These are phyloP conservation scores for Tuber magnatum DNA, from an alignment of 495 filamentous ascomycete species.

Conservation along the genomic window DNA sequence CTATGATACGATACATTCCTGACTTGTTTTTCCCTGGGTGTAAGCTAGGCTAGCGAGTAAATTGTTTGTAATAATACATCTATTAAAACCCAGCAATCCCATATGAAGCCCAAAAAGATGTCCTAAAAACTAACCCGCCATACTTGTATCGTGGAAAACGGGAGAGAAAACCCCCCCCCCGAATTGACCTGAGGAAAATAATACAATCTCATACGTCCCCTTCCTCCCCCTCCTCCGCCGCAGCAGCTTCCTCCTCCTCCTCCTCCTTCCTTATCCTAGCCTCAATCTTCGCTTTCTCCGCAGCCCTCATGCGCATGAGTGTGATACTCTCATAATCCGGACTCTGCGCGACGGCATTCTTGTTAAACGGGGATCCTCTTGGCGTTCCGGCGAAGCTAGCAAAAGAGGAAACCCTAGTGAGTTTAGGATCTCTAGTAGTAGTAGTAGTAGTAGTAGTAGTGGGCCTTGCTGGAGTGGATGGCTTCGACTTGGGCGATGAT, in stretches of 20 bases:
- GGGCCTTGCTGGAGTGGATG: conserved; percentile 1
- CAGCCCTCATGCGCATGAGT: conserved; percentile 38
- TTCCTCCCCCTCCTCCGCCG: background rate
- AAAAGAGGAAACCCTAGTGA: conserved; percentile 22
- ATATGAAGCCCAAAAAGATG: background rate
- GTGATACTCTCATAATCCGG: conserved; percentile 39
- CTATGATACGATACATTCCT: background rate
- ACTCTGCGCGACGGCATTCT: conserved; percentile 2
- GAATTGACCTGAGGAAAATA: background rate
- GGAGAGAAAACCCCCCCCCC: background rate
- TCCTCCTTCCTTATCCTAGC: conserved; percentile 28
- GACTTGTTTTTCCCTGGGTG: background rate
- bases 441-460: background rate
- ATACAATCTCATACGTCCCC: conserved; percentile 2
- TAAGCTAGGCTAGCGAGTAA: background rate
- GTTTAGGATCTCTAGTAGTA: background rate
- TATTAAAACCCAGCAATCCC: background rate
- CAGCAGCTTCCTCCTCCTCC: conserved; percentile 11
- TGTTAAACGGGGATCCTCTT: conserved; percentile 4
- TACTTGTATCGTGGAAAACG: background rate
- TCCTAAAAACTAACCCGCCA: background rate
- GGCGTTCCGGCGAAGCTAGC: conserved; percentile 11
- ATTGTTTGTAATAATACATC: background rate
- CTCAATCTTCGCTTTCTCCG: conserved; percentile 36
- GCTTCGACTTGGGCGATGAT: background rate